Evolutionary conservation across 2,329 filamentous ascomycete genomes (phyloP).

Genomic region (Nothopassalora personata): DNA sequence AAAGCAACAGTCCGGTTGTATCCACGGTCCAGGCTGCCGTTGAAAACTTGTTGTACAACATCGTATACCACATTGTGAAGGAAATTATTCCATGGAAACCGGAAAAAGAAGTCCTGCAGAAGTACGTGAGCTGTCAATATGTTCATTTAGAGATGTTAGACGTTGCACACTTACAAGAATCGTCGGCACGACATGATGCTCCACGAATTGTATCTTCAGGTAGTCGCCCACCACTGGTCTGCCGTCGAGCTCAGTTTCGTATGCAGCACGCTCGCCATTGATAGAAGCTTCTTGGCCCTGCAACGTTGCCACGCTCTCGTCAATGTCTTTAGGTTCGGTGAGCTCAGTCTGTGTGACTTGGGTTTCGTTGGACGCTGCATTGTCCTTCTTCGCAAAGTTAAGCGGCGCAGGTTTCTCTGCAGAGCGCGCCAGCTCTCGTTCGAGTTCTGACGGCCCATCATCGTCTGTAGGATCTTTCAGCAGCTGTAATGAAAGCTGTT

Average conservation of each 20-base stretch:
- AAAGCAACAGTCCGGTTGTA: constrained; percentile 87
- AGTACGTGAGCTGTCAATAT: constrained; percentile 6
- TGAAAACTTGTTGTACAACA: constrained; percentile 98
- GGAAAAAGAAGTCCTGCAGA: constrained; percentile 86
- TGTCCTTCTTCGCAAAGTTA: constrained; percentile 45
- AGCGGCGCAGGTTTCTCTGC: constrained; percentile 66
- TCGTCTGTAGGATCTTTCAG: constrained; percentile 32
- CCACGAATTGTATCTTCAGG: constrained; percentile 93
- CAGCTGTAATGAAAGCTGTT: constrained; percentile 32
- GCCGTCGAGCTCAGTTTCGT: constrained; percentile 55
- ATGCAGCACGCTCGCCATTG: constrained; percentile 34
- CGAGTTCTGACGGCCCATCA: constrained; percentile 28
- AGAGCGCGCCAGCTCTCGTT: constrained; percentile 40
- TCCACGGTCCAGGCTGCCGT: constrained; percentile 93
- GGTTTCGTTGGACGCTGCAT: constrained; percentile 9
- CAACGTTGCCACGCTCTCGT: constrained; percentile 30
- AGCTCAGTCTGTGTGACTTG: constrained; percentile 8
- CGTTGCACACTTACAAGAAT: constrained; percentile 65
- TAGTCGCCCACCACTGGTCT: constrained; percentile 86
- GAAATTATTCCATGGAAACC: constrained; percentile 99
- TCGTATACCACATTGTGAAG: constrained; percentile 99
- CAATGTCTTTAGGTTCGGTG: constrained; percentile 21
- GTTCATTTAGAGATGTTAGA: not conserved
- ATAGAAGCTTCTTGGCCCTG: constrained; percentile 23
- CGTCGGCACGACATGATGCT: constrained; percentile 88